Percentiles rank a stretch among this genome's conserved stretches.
phyloP scores from a whole-genome alignment of 257 asterid species.

The Ehretia macrophylla region DNA sequence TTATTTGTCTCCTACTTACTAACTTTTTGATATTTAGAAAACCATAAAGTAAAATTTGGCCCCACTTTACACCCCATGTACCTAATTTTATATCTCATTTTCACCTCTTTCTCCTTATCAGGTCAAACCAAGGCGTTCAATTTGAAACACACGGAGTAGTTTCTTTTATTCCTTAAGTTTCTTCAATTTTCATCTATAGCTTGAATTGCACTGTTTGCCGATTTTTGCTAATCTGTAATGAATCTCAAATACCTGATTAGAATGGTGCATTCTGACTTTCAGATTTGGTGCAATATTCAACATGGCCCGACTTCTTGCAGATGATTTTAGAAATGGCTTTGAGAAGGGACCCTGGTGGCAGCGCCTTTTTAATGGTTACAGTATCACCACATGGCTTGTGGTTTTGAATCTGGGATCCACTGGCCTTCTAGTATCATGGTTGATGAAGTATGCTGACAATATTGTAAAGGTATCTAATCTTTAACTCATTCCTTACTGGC shows the following conservation, averaged over 20 bases:
- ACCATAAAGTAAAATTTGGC: too few species aligned
- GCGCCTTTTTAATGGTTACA: conserved; percentile 77
- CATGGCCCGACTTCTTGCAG: conserved; percentile 69
- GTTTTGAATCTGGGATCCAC: conserved; percentile 92
- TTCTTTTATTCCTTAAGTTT: too few species aligned
- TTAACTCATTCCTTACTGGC: background rate
- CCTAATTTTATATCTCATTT: too few species aligned
- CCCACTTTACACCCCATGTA: too few species aligned
- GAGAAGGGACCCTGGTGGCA: conserved; percentile 96
- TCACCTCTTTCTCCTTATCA: too few species aligned
- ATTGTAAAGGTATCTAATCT: conserved; percentile 67
- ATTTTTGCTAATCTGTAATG: background rate
- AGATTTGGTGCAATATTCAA: conserved; percentile 95
- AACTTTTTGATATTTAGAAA: too few species aligned
- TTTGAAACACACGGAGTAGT: too few species aligned
- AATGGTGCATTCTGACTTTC: conserved; percentile 24
- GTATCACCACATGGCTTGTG: conserved; percentile 82
- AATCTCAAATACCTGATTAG: conserved; percentile 7
- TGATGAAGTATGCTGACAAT: conserved; percentile 97
- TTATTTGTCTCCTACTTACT: too few species aligned
- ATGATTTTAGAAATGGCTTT: conserved; percentile 86
- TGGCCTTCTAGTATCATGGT: conserved; percentile 91
- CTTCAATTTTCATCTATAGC: too few species aligned
- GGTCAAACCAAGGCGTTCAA: too few species aligned
- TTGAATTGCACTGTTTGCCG: too few species aligned